Evolutionary conservation across 2,329 filamentous ascomycete genomes (phyloP).

Genomic region (Alternaria metachromatica): DNA sequence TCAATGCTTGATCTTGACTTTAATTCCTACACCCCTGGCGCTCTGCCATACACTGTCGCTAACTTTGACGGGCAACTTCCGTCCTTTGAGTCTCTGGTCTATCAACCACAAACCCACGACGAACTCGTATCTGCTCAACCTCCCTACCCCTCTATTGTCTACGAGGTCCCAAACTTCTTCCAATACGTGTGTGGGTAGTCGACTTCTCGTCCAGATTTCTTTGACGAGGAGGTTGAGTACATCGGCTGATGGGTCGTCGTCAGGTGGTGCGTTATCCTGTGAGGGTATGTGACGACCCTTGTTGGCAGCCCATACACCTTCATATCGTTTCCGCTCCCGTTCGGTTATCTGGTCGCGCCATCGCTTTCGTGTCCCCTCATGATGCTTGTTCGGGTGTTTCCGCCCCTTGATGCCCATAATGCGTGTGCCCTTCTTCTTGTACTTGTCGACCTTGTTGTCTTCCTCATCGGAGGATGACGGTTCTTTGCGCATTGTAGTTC

Average conservation of each 20-base stretch:
- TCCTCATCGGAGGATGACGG: slow-evolving; percentile 53
- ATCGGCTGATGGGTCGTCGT: slow-evolving; percentile 52
- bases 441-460: slow-evolving; percentile 60
- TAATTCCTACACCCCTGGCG: slow-evolving; percentile 57
- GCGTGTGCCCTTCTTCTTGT: slow-evolving; percentile 64
- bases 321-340: slow-evolving; percentile 78
- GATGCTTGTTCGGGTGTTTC: slow-evolving; percentile 73
- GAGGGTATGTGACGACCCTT: slow-evolving; percentile 60
- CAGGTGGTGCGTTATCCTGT: slow-evolving; percentile 5
- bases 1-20: slow-evolving; percentile 37
- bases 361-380: slow-evolving; percentile 75
- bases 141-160: slow-evolving; percentile 62
- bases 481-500: slow-evolving; percentile 69
- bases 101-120: slow-evolving; percentile 85
- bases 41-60: slow-evolving; percentile 79
- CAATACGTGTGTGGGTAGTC: slow-evolving; percentile 71
- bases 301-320: slow-evolving; percentile 85
- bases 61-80: slow-evolving; percentile 76
- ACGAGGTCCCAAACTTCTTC: slow-evolving; percentile 81
- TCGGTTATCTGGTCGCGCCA: slow-evolving; percentile 79
- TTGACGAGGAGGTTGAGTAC: slow-evolving; percentile 73
- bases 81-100: slow-evolving; percentile 78
- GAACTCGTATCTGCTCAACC: slow-evolving; percentile 73
- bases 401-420: slow-evolving; percentile 52
- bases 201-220: slow-evolving; percentile 77